Evolutionary conservation across 352 stramenopile species (phyloP).

Genomic region (Phytophthora pluvialis): DNA sequence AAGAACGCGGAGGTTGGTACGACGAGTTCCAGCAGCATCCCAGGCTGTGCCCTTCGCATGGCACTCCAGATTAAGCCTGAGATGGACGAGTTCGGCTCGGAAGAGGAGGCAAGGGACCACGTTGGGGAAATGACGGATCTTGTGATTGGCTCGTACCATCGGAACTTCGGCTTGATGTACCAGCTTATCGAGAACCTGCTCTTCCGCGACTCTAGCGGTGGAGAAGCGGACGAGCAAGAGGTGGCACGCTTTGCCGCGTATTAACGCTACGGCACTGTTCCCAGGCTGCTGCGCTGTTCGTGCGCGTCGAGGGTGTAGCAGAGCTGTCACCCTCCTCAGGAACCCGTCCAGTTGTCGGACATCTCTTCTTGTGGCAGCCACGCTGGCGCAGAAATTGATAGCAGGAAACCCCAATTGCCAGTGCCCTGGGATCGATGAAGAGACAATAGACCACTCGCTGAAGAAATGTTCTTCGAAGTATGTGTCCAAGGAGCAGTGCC

Average conservation of each 20-base stretch:
- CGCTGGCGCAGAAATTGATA: too few species aligned
- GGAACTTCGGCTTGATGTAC: slow-evolving; percentile 49
- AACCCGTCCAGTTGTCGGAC: too few species aligned
- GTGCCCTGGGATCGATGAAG: too few species aligned
- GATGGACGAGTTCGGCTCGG: slow-evolving; percentile 23
- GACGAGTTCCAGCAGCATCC: slow-evolving; percentile 4
- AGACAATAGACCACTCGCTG: too few species aligned
- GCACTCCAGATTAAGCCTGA: slow-evolving; percentile 35
- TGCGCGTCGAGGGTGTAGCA: too few species aligned
- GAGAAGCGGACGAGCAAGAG: slow-evolving; percentile 23
- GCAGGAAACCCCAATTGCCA: too few species aligned
- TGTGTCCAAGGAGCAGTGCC: too few species aligned
- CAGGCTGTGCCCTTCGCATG: slow-evolving; percentile 29
- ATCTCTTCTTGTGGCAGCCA: too few species aligned
- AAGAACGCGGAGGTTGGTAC: slow-evolving; percentile 3
- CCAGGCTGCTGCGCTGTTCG: too few species aligned
- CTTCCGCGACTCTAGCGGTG: slow-evolving; percentile 30
- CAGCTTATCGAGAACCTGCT: slow-evolving; percentile 50
- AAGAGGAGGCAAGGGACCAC: slow-evolving; percentile 25
- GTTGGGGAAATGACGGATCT: slow-evolving; percentile 55
- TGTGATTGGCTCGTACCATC: slow-evolving; percentile 53
- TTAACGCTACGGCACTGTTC: background rate
- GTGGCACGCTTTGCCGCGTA: slow-evolving; percentile 22
- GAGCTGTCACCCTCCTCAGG: too few species aligned
- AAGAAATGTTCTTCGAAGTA: too few species aligned